A percentile compares a stretch with the other conserved stretches of the same genome.
These are phyloP conservation scores for Globisporangium carolinianum DNA, from an alignment of 352 stramenopile genomes.

Conservation along the genomic window DNA sequence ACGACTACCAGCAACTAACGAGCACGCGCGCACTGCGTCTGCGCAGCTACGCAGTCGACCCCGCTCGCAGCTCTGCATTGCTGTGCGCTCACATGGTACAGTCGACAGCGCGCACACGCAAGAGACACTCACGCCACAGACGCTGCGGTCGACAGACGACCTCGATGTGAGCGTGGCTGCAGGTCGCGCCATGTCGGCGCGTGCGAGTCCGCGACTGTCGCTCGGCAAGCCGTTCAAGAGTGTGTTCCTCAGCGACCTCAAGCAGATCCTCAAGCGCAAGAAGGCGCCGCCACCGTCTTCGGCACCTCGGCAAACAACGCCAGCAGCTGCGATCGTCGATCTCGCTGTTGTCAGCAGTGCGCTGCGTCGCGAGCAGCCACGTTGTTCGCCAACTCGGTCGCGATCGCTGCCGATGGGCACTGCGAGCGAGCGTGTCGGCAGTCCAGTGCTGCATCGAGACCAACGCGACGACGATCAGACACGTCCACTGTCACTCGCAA, in stretches of 20 bases:
- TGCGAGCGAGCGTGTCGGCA: not conserved
- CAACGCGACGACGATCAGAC: too few species aligned
- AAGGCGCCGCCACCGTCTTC: not conserved
- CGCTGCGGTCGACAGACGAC: conserved; percentile 4
- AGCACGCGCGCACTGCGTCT: too few species aligned
- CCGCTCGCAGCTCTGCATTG: conserved; percentile 4
- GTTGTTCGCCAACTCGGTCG: not conserved
- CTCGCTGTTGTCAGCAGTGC: not conserved
- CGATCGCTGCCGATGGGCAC: not conserved
- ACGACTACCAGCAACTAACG: too few species aligned
- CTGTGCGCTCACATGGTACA: conserved; percentile 6
- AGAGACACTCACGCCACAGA: conserved; percentile 3
- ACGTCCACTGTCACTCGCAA: too few species aligned
- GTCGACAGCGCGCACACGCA: conserved; percentile 7
- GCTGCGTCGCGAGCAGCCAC: not conserved
- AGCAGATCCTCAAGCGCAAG: conserved; percentile 12
- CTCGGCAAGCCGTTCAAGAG: not conserved
- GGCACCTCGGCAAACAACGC: not conserved
- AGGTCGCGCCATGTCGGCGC: not conserved
- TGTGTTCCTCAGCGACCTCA: conserved; percentile 14
- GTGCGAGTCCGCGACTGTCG: not conserved
- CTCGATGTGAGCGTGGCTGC: not conserved
- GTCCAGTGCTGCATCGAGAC: not conserved
- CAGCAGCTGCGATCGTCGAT: not conserved
- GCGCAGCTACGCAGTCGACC: too few species aligned